Base-by-base conservation (phyloP, 371 early-diverging fungal species). In the Apophysomyces variabilis region DNA sequence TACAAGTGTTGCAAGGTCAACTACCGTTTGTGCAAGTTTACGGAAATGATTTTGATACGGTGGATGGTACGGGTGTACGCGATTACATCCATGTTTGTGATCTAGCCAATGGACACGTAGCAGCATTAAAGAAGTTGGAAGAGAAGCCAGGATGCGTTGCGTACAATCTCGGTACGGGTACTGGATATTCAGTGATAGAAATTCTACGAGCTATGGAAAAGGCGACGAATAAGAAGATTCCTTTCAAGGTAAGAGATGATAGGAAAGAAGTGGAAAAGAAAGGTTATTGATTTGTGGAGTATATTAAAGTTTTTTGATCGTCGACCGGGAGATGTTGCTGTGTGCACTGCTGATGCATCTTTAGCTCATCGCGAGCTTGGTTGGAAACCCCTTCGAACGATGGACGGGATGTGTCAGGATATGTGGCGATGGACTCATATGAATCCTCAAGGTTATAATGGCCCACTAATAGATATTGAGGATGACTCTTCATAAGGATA, bases 71-170 rank as follows among this genome's bases (percentile, higher is more conserved):
- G 5, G 94, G 95, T 16, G 89, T 96, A 0, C 89, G 97, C 37
- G 97, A 97, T 71, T 96, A 90, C 66, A 89, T 96, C 57, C 96
- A 96, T 71, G 93, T 96, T 0, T 87, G 90, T 57, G 96, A 96
- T 69, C 75, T 96, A 21, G 96, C 95, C 0, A 83, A 83, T 18
- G 96, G 94, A 1, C 96, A 96, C 72, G 83, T 95, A 4, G 83
- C 83, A 1, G 95, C 96, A 1, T 73, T 96, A 43, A 78, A 85
- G 60, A 86, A 90, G 56, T 74, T 94, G 62, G 78, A 79, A 32
- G 71, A 69, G 39, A 68, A 78, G 12, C 83, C 76, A 45, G 82
- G 87, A 16, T 91, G 90, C 69, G 83, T 83, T 65, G 85, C 90
- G 1, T 95, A 89, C 72, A 96, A 96, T 71, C 76, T 96, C 38